Evolutionary conservation across 2,329 filamentous ascomycete species (phyloP), one percentile per base, ranked within the genome.

Genomic region (Colletotrichum lentis): DNA sequence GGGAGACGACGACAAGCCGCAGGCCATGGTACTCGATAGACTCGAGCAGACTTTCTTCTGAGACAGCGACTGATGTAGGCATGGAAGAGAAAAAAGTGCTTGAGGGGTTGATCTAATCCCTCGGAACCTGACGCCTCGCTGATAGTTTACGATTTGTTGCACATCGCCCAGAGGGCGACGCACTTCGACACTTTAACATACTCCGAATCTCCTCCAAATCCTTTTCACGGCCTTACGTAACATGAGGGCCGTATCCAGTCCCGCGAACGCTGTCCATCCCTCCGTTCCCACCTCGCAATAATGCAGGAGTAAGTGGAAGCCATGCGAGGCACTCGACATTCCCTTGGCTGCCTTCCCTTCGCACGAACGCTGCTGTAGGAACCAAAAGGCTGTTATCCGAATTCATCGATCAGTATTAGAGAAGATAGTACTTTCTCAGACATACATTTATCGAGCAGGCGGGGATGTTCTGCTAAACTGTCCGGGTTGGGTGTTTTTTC

Each of bases 1-100:
- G 44, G 44, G 31, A 22, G 46, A 56, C 20, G 7, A 52, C 6
- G 44, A 57, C 16, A 37, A 52, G 22, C 49, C 53, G 2, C 50
- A 63, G 20, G 46, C 37, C 27, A 43, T 58, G 8, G 59, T 67
- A 0, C 53, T 67, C 14, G 53, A 27, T 24, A 49, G 46, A 39
- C 27, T 67, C 8, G 59, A 67, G 14, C 60, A 50, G 35, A 37
- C 58, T 5, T 52, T 59, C 3, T 27, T 44, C 20, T 53, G 63
- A 18, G 63, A 27, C 59, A 57, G 18, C 59, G 63, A 31, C 59
- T 67, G 31, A 46, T 67, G 7, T n/a, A n/a, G n/a, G n/a, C n/a
- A n/a, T n/a, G 46, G 41, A 10, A 67, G 63, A 37, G 58, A 59
- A n/a, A 44, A 59, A 24, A 27, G 18, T 44, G 55, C 16, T 35